Evolutionary conservation across 176 grass and related monocot genomes (phyloP).

Genomic region (Aegilops umbellulata): DNA sequence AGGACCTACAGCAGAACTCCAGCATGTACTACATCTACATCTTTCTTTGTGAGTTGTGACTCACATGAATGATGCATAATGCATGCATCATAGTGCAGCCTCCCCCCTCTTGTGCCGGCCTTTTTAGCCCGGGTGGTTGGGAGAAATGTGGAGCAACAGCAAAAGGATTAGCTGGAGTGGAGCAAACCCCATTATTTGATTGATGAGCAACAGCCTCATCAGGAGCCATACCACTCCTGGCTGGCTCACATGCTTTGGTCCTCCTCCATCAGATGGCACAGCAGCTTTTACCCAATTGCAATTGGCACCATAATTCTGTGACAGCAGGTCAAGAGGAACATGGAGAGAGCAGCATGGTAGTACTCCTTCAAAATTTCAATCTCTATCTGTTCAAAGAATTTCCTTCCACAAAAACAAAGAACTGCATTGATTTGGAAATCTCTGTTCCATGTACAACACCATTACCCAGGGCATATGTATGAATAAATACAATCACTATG

Average conservation of each 20-base stretch:
- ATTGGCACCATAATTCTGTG: background rate
- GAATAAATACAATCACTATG: conserved; percentile 29
- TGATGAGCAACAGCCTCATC: conserved; percentile 7
- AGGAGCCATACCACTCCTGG: background rate
- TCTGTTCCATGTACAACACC: conserved; percentile 9
- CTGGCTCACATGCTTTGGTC: conserved; percentile 8
- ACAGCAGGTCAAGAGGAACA: conserved; percentile 31
- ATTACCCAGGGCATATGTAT: conserved; percentile 14
- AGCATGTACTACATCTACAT: background rate
- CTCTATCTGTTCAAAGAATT: background rate
- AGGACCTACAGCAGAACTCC: background rate
- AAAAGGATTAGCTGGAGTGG: background rate
- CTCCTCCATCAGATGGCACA: background rate
- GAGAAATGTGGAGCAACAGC: background rate
- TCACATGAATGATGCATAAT: background rate
- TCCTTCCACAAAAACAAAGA: background rate
- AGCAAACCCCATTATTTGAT: conserved; percentile 28
- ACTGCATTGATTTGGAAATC: background rate
- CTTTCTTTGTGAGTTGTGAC: conserved; percentile 18
- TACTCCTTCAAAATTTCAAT: background rate
- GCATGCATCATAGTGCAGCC: background rate
- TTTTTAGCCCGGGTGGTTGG: background rate
- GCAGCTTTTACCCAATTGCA: background rate
- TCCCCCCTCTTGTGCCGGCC: background rate
- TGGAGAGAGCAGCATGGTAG: background rate